Evolutionary conservation across 352 stramenopile genomes (phyloP), one percentile per base, ranked within the genome.

Genomic region (Pythium phragmiticola): DNA sequence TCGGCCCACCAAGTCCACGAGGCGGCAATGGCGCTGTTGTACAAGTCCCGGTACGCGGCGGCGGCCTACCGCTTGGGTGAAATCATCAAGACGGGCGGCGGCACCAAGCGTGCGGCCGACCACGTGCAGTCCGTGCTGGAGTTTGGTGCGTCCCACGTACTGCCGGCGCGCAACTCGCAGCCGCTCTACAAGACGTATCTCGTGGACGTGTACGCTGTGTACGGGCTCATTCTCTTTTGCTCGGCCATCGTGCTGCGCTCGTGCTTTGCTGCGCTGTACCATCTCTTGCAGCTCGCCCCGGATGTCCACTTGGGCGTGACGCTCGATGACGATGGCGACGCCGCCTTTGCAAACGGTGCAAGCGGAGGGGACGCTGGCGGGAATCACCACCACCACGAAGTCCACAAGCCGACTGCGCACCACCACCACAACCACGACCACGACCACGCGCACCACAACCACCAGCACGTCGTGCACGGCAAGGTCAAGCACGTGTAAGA

Each of bases 131-230:
- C 77, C 1, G 75, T 92, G 33, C 68, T 78, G 7, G 63, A 86
- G 49, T 80, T 89, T 54, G 84, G 80, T 50, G 57, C 76, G 16
- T 48, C 28, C 49, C 78, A 88, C 48, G 54, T 88, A 36, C 46
- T 91, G 43, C 78, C 84, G 0, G 75, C 72, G 48, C 72, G 72
- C 59, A 88, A 82, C 60, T 56, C 77, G 50, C 83, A 92, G 70
- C 78, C 82, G 36, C 69, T 92, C 16, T 87, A 90, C 80, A 92
- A 90, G 74, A 91, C 78, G 66, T 93, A 85, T 65, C 72, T 95
- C 13, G 75, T 95, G 63, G 87, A 94, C 62, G 87, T 94, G 52
- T 94, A 94, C 63, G 63, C 90, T n/a, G 75, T 95, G 47, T 95
- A 95, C 68, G 79, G 78, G 11, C 69, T 75, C 23, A 91, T 95